Evolutionary conservation across 495 filamentous ascomycete genomes (phyloP), one percentile per base, ranked within the genome.

Genomic region (Talaromyces borbonicus): DNA sequence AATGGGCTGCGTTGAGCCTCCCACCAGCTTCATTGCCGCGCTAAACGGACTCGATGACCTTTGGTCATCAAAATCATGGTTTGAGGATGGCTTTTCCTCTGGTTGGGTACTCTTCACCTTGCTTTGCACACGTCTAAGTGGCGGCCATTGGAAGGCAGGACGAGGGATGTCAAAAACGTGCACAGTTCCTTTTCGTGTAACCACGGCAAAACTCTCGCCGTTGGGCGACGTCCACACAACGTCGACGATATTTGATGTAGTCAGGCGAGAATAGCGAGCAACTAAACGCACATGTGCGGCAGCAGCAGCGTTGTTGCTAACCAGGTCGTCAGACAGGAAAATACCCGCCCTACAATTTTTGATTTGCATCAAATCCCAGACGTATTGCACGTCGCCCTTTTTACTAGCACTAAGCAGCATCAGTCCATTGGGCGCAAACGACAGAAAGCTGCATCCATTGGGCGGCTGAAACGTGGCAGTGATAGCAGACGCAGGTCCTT

Each of bases 181-280:
- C 4, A 95, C 80, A 2, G 92, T 98, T n/a, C 90, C 87, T 52
- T 85, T 83, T 47, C 90, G 83, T 8, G 90, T 96, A 36, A 95
- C 76, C 56, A 98, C 78, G 9, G 90, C 90, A 9, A 88, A 60
- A 49, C 81, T 74, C 53, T 94, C 86, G 9, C 84, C 87, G 35
- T 79, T 79, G 6, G 90, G 89, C 30, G 77, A 71, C 1, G 81
- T 81, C 92, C 92, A 98, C 6, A 80, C 80, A 14, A 95, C 83
- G 56, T 96, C 90, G 2, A 95, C 74, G 32, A 95, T 86, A 33
- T 83, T 85, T 4, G 92, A 87, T 23, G 87, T 81, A 3, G 90
- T 96, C 77, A 95, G 81, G 15, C 92, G 82, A 6, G 85, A 81
- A 62, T 94, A 95, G 48, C 87, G 72, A 3, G 87, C 84, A 31